Conservation (phyloP, 2,329 filamentous ascomycete species). For the Hymenoscyphus albidus region DNA sequence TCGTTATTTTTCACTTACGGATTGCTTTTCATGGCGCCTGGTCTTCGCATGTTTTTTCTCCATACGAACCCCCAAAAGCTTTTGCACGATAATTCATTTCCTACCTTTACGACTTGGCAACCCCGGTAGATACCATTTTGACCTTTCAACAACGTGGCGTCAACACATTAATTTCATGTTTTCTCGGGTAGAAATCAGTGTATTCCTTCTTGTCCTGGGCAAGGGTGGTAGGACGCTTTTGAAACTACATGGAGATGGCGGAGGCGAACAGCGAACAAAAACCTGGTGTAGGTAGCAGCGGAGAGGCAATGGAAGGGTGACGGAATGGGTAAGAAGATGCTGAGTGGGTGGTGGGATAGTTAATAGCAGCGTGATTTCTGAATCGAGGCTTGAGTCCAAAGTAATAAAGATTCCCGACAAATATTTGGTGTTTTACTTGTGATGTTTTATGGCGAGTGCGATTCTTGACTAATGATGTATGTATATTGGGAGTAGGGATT, state of each 20-base stretch:
- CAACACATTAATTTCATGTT: slow-evolving; percentile 28
- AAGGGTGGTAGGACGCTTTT: background rate
- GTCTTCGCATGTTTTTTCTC: slow-evolving; percentile 30
- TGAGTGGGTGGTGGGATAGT: slow-evolving; percentile 25
- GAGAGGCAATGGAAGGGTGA: slow-evolving; percentile 29
- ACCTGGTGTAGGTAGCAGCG: slow-evolving; percentile 30
- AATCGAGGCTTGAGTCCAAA: slow-evolving; percentile 28
- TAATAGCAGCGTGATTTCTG: slow-evolving; percentile 30
- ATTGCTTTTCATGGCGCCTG: slow-evolving; percentile 34
- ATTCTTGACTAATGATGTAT: background rate
- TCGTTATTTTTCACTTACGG: slow-evolving; percentile 23
- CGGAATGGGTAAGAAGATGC: slow-evolving; percentile 26
- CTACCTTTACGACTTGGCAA: slow-evolving; percentile 34
- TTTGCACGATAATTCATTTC: slow-evolving; percentile 34
- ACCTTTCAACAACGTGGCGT: slow-evolving; percentile 31
- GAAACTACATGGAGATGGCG: slow-evolving; percentile 29
- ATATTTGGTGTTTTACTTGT: slow-evolving; percentile 6
- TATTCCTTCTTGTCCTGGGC: slow-evolving; percentile 13
- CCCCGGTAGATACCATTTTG: slow-evolving; percentile 33
- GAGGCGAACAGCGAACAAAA: slow-evolving; percentile 24
- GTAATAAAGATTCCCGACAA: slow-evolving; percentile 15
- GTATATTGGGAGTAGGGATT: background rate
- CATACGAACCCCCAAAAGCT: slow-evolving; percentile 30
- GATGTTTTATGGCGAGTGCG: background rate
- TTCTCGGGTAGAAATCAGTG: slow-evolving; percentile 17